Base-by-base conservation (phyloP, 2,329 filamentous ascomycete species). In the Aspergillus pseudoterreus region DNA sequence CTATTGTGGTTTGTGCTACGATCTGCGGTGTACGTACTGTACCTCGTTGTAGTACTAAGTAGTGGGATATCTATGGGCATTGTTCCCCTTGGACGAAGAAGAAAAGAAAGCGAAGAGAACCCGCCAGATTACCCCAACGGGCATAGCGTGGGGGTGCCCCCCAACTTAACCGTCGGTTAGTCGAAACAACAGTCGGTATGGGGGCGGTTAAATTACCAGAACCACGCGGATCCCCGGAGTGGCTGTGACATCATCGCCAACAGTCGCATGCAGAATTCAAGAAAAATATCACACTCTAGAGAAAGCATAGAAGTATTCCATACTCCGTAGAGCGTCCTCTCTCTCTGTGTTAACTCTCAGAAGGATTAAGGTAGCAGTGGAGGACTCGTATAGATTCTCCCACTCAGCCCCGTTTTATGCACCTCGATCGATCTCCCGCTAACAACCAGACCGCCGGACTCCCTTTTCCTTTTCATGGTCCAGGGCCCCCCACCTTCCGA, bases 401-500 rank as follows among this genome's bases (percentile, higher is more conserved):
- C 17, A 42, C 17, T 42, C 19, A 21, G 14, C 43, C 22, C 15
- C 43, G 15, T 54, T 42, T 42, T 22, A 42, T 42, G 39, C 39
- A 42, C 32, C 48, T 43, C 56, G 58, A 54, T 55, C 47, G 50
- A 60, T 58, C 56, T 57, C 54, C 59, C 56, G 61, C 62, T 64
- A 62, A 63, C 53, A 56, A 60, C 57, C 61, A 62, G 55, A 56
- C 59, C 52, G 54, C 46, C 54, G 65, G 66, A 66, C 55, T 61
- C 63, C 47, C 35, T 54, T 43, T 47, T 56, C 52, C 54, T 30
- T 52, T 45, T 33, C 39, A n/a, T 6, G 10, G 22, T 24, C 14
- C 6, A 14, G 11, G 49, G 35, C 51, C 47, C 50, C 53, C 39
- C 50, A 44, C 42, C 32, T 15, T 24, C 17, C 21, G 22, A 22